Conservation (phyloP, 2,329 filamentous ascomycete species). For the Penicillium sp. region DNA sequence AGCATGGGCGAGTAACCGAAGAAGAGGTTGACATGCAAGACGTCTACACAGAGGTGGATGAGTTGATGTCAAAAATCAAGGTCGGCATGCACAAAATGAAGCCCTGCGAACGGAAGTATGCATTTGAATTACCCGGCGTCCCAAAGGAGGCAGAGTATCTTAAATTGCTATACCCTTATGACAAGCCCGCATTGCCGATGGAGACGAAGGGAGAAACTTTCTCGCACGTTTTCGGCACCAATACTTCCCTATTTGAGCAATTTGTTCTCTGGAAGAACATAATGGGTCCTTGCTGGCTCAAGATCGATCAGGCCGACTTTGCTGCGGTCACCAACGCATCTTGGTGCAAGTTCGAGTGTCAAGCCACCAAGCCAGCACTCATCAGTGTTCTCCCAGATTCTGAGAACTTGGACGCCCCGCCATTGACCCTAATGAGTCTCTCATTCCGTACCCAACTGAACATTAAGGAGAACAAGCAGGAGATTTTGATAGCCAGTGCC, state of each 20-base stretch:
- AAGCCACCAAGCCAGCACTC: constrained; percentile 71
- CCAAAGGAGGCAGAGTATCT: constrained; percentile 88
- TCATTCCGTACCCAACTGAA: constrained; percentile 86
- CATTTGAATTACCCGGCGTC: constrained; percentile 83
- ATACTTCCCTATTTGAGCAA: constrained; percentile 92
- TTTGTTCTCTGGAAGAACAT: constrained; percentile 99
- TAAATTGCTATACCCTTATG: constrained; percentile 94
- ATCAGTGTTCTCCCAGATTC: constrained; percentile 70
- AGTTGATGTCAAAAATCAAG: constrained; percentile 79
- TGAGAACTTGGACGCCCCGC: constrained; percentile 77
- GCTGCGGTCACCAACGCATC: constrained; percentile 83
- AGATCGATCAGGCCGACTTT: constrained; percentile 82
- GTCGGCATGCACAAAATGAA: constrained; percentile 94
- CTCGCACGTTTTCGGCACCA: constrained; percentile 88
- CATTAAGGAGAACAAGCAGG: constrained; percentile 89
- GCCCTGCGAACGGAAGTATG: constrained; percentile 82
- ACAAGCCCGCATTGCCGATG: constrained; percentile 69
- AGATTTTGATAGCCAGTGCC: constrained; percentile 86
- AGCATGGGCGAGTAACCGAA: constrained; percentile 62
- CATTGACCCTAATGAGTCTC: constrained; percentile 93
- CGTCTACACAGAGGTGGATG: constrained; percentile 85
- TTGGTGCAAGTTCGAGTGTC: constrained; percentile 92
- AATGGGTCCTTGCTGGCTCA: constrained; percentile 98
- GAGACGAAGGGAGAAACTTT: constrained; percentile 79
- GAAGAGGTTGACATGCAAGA: constrained; percentile 82